Base-by-base conservation (phyloP, 306 rosid genomes). In the Rosa persica region DNA sequence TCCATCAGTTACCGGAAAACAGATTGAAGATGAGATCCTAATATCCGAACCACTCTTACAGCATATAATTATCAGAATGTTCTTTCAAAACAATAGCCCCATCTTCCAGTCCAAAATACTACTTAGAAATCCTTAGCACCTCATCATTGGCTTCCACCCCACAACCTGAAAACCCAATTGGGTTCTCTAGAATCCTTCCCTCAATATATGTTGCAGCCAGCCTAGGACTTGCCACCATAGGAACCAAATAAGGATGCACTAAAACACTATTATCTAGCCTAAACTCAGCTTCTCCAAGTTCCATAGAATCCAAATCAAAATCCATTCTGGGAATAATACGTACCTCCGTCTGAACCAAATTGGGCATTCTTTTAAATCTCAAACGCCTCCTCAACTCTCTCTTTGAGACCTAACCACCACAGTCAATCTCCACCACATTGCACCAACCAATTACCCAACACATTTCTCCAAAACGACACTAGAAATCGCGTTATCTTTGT, bases 311-410 rank as follows among this genome's bases (percentile, higher is more conserved):
- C 6, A n/a, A 78, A 69, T 67, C 54, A 49, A 55, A 71, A 76
- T 70, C 73, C 12, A 25, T 72, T 22, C 74, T 79, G 0, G 92
- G 94, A 80, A 84, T 76, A 74, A 92, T 44, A 13, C 85, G 80
- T n/a, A 92, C 81, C 61, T 94, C 84, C 15, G 96, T 90, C 78
- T 94, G 98, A 81, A 94, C 77, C 79, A 94, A 85, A 83, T 92
- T 94, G 69, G 93, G 94, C 97, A 89, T 90, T 77, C 91, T 88
- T 82, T 87, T 94, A 72, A 88, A 94, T 87, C 97, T 89, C 89
- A 94, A 85, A 22, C 96, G 89, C 82, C 98, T 92, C 64, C 98
- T 83, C 38, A 94, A 94, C 47, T 90, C 97, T 72, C 86, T 86
- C 64, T 46, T 77, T 42, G 34, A 48, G 69, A 4, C 43, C 23